phyloP scores from a whole-genome alignment of 2,329 filamentous ascomycete genomes.

The Beauveria bassiana region DNA sequence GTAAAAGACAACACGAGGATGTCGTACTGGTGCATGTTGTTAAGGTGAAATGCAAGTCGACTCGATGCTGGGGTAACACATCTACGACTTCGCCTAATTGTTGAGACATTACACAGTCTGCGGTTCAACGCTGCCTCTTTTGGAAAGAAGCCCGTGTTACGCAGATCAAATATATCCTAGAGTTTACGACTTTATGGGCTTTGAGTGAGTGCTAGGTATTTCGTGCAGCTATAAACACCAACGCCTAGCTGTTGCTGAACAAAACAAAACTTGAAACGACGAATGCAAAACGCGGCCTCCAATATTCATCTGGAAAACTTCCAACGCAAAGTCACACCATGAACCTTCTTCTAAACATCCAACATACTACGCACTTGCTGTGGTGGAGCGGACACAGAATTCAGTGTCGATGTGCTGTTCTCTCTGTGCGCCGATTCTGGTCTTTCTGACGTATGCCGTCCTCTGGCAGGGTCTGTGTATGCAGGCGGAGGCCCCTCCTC shows the following conservation, averaged over 20 bases:
- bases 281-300: neutral
- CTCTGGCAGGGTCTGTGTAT: constrained; percentile 23
- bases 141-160: neutral
- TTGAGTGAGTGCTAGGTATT: neutral
- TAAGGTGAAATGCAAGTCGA: neutral
- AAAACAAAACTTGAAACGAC: neutral
- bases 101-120: neutral
- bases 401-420: constrained; percentile 37
- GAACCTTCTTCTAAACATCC: constrained; percentile 35
- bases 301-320: neutral
- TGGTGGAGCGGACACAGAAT: constrained; percentile 40
- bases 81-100: neutral
- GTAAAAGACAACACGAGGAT: neutral
- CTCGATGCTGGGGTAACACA: neutral
- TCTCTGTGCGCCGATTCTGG: constrained; percentile 31
- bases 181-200: neutral
- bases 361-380: constrained; percentile 52
- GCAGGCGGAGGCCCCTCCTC: constrained; percentile 38
- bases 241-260: constrained; percentile 6
- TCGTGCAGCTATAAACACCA: neutral
- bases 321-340: neutral
- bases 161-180: neutral
- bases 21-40: neutral
- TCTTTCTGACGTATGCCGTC: constrained; percentile 20
- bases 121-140: neutral